Base-by-base conservation (phyloP, 1,284 basidiomycete species). In the Cutaneotrichosporon spelunceum region DNA sequence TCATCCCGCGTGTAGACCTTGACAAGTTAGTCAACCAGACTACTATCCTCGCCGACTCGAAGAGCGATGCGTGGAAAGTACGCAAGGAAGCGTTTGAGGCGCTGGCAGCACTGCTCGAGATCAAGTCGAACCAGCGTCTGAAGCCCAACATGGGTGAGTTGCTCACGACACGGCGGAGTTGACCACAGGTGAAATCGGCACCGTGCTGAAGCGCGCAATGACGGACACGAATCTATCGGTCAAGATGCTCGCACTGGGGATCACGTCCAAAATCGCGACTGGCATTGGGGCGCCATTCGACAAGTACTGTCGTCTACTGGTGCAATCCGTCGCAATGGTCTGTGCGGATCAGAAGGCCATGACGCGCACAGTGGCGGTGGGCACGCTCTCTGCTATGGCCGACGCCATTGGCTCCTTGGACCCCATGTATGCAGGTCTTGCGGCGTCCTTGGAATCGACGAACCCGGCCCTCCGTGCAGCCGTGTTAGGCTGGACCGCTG, bases 261-360 rank as follows among this genome's bases (percentile, higher is more conserved):
- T 96, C 62, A 87, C 97, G 57, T 83, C 88, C 45, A 89, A 91
- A 53, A 88, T 99, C 64, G 93, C 96, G 2, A 86, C 84, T 0
- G 94, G 91, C 1, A 97, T 99, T 92, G 93, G 93, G 54, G 92
- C 89, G 72, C 86, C 90, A 0, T 99, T 99, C 73, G 95, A 99
- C 69, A 94, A 91, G 74, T 85, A 95, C 68, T 84, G 85, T 4
- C 87, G 88, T 27, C 82, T 91, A 53, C 89, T 94, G 68, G 85
- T 87, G 11, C 79, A 87, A 0, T 86, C 94, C 0, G 84, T 98
- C 10, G 86, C 88, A 2, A 88, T 88, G 26, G 91, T 94, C 6
- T 84, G 98, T 7, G 86, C 94, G 8, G 96, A 99, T 74, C 92
- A 95, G 75, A 99, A 99, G 78, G 88, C 89, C 2, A 88, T 87